Evolutionary conservation across 2,329 filamentous ascomycete genomes (phyloP), one percentile per base, ranked within the genome.

Genomic region (Claviceps quebecensis): DNA sequence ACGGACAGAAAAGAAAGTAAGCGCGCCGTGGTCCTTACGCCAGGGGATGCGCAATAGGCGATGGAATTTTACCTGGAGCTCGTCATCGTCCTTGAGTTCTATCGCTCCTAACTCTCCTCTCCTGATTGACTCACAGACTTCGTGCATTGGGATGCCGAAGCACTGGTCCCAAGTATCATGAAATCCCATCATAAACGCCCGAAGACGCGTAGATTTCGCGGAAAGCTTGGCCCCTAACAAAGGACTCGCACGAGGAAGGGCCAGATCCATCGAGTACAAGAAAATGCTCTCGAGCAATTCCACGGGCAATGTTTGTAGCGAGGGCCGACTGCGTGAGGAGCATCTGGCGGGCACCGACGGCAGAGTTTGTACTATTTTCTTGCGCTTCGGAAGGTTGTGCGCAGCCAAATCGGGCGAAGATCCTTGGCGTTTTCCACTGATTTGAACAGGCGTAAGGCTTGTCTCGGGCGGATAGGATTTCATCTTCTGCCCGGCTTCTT

Each of bases 241-340:
- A 11, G 61, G 69, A 49, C 68, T 73, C 47, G 69, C 65, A 5
- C 64, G 67, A 0, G 75, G 68, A 0, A 81, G 65, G 47, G 71
- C 66, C 46, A 74, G 54, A 55, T 76, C 79, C 54, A 63, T 59
- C 48, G 75, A 77, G 49, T 72, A 62, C 55, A 74, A 61, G 51
- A 78, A 71, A 47, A 81, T 77, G 29, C 55, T 65, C 58, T 78
- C 74, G 13, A 80, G 67, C 26, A 80, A 65, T 59, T 80, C 77
- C 5, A 70, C 59, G 0, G 77, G 77, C 8, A 80, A 62, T 26
- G 58, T 58, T 48, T 68, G 61, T 19, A 69, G 57, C 9, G 45
- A 59, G 4, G 57, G 49, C 16, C 61, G 60, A 26, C 51, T 56
- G 19, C 61, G 61, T 11, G 55, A 51, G 16, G 59, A 52, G 44